Evolutionary conservation across 2,329 filamentous ascomycete species (phyloP).

Genomic region (Mycogone perniciosa): DNA sequence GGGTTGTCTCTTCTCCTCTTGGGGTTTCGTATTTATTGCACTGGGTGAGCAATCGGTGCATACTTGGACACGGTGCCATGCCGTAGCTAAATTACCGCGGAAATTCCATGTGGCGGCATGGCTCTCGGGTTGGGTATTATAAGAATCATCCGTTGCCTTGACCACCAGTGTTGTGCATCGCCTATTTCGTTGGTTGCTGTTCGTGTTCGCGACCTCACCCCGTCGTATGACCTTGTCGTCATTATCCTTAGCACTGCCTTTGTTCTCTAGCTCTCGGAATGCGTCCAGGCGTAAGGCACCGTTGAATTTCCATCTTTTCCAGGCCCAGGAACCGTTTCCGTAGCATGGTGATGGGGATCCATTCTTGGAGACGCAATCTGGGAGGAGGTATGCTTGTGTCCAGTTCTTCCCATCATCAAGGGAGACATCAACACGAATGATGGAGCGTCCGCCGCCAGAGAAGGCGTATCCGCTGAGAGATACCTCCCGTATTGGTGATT

Average conservation of each 20-base stretch:
- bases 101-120: constrained; percentile 57
- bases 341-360: constrained; percentile 24
- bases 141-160: constrained; percentile 60
- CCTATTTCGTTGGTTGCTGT: constrained; percentile 11
- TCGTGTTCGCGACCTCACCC: neutral
- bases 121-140: constrained; percentile 60
- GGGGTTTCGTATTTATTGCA: neutral
- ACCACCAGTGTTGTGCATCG: constrained; percentile 50
- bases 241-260: neutral
- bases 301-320: constrained; percentile 57
- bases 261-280: constrained; percentile 17
- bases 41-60: constrained; percentile 26
- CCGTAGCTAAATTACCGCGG: constrained; percentile 59
- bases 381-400: constrained; percentile 55
- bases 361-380: constrained; percentile 35
- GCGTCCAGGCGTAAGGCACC: constrained; percentile 36
- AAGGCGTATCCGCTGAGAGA: constrained; percentile 59
- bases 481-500: constrained; percentile 21
- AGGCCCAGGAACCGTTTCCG: constrained; percentile 52
- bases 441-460: constrained; percentile 58
- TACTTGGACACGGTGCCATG: constrained; percentile 54
- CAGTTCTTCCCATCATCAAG: constrained; percentile 58
- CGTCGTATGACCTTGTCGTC: constrained; percentile 9
- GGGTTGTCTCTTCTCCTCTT: neutral
- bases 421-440: constrained; percentile 62